Evolutionary conservation across 2,329 filamentous ascomycete genomes (phyloP).

Genomic region (Xylariaceae sp.): DNA sequence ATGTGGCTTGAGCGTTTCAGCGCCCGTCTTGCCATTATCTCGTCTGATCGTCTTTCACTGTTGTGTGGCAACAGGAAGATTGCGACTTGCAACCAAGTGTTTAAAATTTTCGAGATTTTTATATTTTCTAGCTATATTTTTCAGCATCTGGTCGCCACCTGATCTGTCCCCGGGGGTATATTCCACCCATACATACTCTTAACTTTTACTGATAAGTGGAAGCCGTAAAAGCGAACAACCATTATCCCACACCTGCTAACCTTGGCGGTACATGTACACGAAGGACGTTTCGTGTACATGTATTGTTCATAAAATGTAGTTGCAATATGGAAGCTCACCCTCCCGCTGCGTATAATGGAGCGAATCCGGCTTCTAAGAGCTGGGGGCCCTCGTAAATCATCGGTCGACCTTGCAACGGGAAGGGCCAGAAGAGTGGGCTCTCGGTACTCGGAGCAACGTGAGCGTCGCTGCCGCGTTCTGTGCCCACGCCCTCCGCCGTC

Average conservation of each 20-base stretch:
- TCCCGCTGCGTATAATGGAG: slow-evolving; percentile 30
- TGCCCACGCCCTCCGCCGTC: slow-evolving; percentile 22
- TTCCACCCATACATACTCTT: slow-evolving; percentile 10
- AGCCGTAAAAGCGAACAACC: too few species aligned
- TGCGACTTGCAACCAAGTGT: too few species aligned
- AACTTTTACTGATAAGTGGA: background rate
- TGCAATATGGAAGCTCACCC: too few species aligned
- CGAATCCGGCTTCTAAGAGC: slow-evolving; percentile 49
- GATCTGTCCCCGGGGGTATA: slow-evolving; percentile 11
- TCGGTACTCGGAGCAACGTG: slow-evolving; percentile 36
- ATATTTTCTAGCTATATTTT: background rate
- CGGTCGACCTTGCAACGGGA: slow-evolving; percentile 54
- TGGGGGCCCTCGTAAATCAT: slow-evolving; percentile 44
- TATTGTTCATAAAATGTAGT: too few species aligned
- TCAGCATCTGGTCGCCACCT: background rate
- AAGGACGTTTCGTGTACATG: too few species aligned
- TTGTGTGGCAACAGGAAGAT: too few species aligned
- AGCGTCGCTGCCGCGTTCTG: slow-evolving; percentile 4
- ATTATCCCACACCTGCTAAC: background rate
- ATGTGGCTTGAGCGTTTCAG: too few species aligned
- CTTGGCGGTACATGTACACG: too few species aligned
- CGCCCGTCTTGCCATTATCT: too few species aligned
- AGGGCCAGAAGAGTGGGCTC: slow-evolving; percentile 56
- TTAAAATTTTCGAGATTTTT: too few species aligned
- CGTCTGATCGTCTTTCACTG: too few species aligned